Evolutionary conservation across 345 rosid species (phyloP).

Genomic region (Lenwebbia sp.): DNA sequence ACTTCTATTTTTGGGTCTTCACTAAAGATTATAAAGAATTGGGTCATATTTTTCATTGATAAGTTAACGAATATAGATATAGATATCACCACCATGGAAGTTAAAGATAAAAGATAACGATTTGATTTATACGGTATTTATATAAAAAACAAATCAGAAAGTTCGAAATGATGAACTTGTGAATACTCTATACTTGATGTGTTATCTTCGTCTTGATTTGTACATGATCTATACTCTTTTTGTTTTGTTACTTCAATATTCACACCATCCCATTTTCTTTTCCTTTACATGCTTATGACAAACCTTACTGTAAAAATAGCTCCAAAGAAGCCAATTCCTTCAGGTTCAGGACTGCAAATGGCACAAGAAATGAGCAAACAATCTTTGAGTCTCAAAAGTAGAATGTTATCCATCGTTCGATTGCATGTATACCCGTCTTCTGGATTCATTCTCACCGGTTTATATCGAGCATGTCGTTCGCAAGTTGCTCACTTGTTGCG

Average conservation of each 20-base stretch:
- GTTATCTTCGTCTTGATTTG: background rate
- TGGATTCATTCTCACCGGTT: background rate
- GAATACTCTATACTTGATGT: background rate
- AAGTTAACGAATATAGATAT: too few species aligned
- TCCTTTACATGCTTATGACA: background rate
- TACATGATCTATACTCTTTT: background rate
- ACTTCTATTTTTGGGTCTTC: background rate
- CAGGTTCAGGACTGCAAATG: background rate
- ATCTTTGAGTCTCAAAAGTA: background rate
- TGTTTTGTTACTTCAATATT: background rate
- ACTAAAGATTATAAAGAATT: background rate
- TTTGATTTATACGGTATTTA: background rate
- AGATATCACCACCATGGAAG: rapidly evolving
- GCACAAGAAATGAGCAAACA: background rate
- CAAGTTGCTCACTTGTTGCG: background rate
- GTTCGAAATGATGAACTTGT: background rate
- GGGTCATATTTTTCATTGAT: background rate
- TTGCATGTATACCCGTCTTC: background rate
- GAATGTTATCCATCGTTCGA: background rate
- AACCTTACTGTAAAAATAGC: background rate
- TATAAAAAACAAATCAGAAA: background rate
- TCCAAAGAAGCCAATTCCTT: background rate
- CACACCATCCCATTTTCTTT: background rate
- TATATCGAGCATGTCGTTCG: background rate
- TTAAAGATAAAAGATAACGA: background rate